phyloP scores from a whole-genome alignment of 2,329 filamentous ascomycete genomes.

The Penicillium sp. region DNA sequence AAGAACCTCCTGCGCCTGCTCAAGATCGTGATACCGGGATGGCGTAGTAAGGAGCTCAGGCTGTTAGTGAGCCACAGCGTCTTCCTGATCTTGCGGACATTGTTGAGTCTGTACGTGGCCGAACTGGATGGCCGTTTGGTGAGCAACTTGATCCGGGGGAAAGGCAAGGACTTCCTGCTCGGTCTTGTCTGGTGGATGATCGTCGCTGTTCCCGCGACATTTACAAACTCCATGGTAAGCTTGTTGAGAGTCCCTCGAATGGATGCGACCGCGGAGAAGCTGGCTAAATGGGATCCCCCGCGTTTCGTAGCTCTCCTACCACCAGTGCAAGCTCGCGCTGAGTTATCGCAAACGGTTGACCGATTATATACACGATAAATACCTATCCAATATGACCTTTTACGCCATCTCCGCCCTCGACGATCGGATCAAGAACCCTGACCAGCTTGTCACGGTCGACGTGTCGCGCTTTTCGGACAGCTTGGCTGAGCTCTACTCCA shows the following conservation, averaged over 20 bases:
- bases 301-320: slow-evolving; percentile 75
- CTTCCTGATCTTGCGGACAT: slow-evolving; percentile 83
- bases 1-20: slow-evolving; percentile 73
- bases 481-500: slow-evolving; percentile 91
- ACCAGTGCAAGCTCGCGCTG: slow-evolving; percentile 90
- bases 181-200: slow-evolving; percentile 98
- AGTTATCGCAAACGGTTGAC: slow-evolving; percentile 91
- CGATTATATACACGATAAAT: slow-evolving; percentile 92
- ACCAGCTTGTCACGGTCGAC: slow-evolving; percentile 95
- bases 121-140: slow-evolving; percentile 93
- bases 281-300: slow-evolving; percentile 2
- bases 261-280: slow-evolving; percentile 8
- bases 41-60: slow-evolving; percentile 82
- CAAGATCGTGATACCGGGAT: slow-evolving; percentile 85
- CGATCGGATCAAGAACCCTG: slow-evolving; percentile 96
- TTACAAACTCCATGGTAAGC: slow-evolving; percentile 95
- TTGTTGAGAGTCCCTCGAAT: slow-evolving; percentile 1
- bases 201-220: slow-evolving; percentile 91
- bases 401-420: slow-evolving; percentile 94
- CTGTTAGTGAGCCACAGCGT: slow-evolving; percentile 87
- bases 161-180: slow-evolving; percentile 82
- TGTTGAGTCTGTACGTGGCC: slow-evolving; percentile 93
- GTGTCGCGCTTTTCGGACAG: slow-evolving; percentile 96
- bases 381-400: slow-evolving; percentile 95
- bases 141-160: slow-evolving; percentile 86